A percentile compares a stretch with the other conserved stretches of the same genome.
Evolutionary conservation across 768 basidiomycete genomes (phyloP).

Genomic region (Xerocomellus intermedius): DNA sequence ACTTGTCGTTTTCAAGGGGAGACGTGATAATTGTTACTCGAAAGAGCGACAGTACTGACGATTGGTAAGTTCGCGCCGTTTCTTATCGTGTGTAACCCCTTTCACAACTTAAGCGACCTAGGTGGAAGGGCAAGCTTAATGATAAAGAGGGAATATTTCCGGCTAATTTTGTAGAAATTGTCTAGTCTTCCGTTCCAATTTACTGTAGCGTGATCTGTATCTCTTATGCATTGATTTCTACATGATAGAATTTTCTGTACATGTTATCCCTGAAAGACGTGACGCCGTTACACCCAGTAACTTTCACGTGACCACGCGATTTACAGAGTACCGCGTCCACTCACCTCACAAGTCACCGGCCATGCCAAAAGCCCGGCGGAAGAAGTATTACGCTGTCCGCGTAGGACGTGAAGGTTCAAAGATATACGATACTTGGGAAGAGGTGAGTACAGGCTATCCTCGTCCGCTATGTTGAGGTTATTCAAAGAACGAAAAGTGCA

Average conservation of each 20-base stretch:
- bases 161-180: conserved; percentile 79
- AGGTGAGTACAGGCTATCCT: conserved; percentile 38
- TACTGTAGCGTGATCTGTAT: conserved; percentile 5
- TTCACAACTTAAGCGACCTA: conserved; percentile 23
- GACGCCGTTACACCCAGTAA: neutral
- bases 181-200: conserved; percentile 21
- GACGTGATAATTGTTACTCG: conserved; percentile 68
- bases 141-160: conserved; percentile 70
- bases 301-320: neutral
- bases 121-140: conserved; percentile 76
- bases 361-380: conserved; percentile 32
- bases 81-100: neutral
- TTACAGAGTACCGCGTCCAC: neutral
- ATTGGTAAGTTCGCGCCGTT: conserved; percentile 51
- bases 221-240: neutral
- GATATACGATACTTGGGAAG: conserved; percentile 59
- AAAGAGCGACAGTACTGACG: conserved; percentile 69
- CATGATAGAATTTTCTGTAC: neutral
- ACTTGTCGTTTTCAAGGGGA: conserved; percentile 74
- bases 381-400: conserved; percentile 62
- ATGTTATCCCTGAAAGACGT: neutral
- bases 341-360: neutral
- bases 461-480: neutral
- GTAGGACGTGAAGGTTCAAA: conserved; percentile 55
- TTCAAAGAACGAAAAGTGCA: conserved; percentile 38